phyloP scores from a whole-genome alignment of 2,329 filamentous ascomycete species.

The Aspergillus fructus region DNA sequence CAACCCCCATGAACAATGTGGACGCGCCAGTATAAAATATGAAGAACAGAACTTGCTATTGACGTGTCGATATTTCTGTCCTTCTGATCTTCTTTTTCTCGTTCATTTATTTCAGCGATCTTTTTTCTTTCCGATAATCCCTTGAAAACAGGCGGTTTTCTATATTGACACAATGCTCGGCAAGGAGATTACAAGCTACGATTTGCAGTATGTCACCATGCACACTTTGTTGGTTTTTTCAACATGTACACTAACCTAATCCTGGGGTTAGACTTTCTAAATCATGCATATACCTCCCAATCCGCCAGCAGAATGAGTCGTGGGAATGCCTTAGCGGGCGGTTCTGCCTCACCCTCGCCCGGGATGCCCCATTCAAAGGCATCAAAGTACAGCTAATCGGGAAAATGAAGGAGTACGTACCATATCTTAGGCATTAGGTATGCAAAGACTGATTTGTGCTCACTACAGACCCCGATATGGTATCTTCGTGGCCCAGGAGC shows the following conservation, averaged over 20 bases:
- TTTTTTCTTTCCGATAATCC: no score
- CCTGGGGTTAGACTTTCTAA: slow-evolving; percentile 13
- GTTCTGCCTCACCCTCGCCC: slow-evolving; percentile 12
- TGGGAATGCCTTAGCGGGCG: slow-evolving; percentile 12
- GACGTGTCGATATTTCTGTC: not conserved
- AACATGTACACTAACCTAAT: not conserved
- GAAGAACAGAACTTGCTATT: not conserved
- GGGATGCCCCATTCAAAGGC: slow-evolving; percentile 8
- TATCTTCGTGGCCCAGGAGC: not conserved
- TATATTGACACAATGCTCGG: not conserved
- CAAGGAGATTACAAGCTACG: not conserved
- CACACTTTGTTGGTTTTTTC: no score
- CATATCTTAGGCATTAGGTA: not conserved
- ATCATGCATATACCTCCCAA: slow-evolving; percentile 18
- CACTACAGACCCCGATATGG: not conserved
- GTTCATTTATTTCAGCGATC: not conserved
- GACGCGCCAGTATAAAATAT: not conserved
- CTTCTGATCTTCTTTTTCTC: not conserved
- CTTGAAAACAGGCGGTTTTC: no score
- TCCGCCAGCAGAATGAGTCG: not conserved
- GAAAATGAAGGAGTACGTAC: slow-evolving; percentile 16
- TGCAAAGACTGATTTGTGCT: not conserved
- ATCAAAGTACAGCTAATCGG: slow-evolving; percentile 19
- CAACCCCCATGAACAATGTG: not conserved
- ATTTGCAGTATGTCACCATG: not conserved